Evolutionary conservation across 345 rosid species (phyloP).

Genomic region (Abelmoschus esculentus): DNA sequence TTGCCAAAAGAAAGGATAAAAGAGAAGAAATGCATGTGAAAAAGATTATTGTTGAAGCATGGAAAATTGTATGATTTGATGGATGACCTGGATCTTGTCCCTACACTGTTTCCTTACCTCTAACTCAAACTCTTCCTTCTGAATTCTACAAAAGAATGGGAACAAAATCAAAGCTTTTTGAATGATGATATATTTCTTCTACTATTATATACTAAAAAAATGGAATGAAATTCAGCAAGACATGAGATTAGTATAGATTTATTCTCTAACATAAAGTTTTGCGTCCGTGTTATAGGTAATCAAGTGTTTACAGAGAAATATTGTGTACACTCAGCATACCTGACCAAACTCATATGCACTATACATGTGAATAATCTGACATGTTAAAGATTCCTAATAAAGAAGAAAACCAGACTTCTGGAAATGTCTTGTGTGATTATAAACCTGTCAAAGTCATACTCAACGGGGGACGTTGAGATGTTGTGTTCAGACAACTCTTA

Average conservation of each 20-base stretch:
- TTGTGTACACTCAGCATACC: no score
- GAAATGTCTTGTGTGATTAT: not conserved
- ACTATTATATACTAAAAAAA: not conserved
- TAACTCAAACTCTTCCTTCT: slow-evolving; percentile 15
- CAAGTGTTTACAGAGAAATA: no score
- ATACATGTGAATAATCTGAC: no score
- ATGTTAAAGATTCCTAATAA: not conserved
- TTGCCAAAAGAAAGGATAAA: no score
- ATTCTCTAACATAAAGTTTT: no score
- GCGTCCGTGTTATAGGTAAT: no score
- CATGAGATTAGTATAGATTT: no score
- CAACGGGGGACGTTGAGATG: slow-evolving; percentile 37
- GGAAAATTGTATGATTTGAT: not conserved
- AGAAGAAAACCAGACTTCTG: not conserved
- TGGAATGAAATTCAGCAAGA: no score
- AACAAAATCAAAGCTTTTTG: slow-evolving; percentile 8
- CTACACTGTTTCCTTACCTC: slow-evolving; percentile 9
- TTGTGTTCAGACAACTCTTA: slow-evolving; percentile 26
- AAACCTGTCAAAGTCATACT: slow-evolving; percentile 11
- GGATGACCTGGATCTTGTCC: slow-evolving; percentile 18
- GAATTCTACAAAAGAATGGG: not conserved
- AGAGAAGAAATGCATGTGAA: not conserved
- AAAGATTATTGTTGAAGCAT: slow-evolving; percentile 16
- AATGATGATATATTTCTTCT: not conserved
- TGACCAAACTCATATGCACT: no score